A percentile compares a stretch with the other conserved stretches of the same genome.
Conservation (phyloP, 352 stramenopile species). For the Globisporangium splendens region DNA sequence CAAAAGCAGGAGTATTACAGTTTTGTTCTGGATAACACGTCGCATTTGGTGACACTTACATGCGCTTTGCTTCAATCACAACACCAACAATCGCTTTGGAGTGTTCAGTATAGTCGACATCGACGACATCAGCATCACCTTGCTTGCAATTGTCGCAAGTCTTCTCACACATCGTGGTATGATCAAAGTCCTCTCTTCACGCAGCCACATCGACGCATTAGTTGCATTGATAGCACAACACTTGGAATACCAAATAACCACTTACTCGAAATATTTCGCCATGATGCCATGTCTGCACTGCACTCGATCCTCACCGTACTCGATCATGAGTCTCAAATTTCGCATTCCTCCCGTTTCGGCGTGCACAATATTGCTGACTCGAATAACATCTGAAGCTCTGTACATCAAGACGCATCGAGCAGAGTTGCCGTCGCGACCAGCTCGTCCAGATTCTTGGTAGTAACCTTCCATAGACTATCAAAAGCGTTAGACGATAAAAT, state of each 20-base stretch:
- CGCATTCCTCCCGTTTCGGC: conserved; percentile 55
- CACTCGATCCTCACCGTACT: conserved; percentile 43
- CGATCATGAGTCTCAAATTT: conserved; percentile 63
- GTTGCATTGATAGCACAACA: background rate
- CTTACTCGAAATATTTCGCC: conserved; percentile 56
- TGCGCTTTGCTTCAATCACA: conserved; percentile 37
- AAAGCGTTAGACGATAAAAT: background rate
- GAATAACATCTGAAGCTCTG: conserved; percentile 62
- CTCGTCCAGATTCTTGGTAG: conserved; percentile 96
- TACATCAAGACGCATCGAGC: conserved; percentile 90
- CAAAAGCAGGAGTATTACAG: background rate
- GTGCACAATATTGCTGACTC: conserved; percentile 68
- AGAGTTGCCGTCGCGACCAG: conserved; percentile 91
- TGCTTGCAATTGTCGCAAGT: conserved; percentile 52
- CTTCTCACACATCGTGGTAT: conserved; percentile 29
- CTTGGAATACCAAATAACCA: background rate
- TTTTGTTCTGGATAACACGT: background rate
- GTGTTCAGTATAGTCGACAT: conserved; percentile 45
- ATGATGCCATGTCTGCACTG: conserved; percentile 44
- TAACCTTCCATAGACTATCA: conserved; percentile 93
- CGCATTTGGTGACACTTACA: conserved; percentile 24
- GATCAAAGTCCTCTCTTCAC: conserved; percentile 40
- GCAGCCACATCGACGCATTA: background rate
- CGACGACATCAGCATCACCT: conserved; percentile 14
- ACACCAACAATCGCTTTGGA: conserved; percentile 45